Evolutionary conservation across 306 rosid genomes (phyloP), one percentile per base, ranked within the genome.

Genomic region (Pterocarpus santalinus): DNA sequence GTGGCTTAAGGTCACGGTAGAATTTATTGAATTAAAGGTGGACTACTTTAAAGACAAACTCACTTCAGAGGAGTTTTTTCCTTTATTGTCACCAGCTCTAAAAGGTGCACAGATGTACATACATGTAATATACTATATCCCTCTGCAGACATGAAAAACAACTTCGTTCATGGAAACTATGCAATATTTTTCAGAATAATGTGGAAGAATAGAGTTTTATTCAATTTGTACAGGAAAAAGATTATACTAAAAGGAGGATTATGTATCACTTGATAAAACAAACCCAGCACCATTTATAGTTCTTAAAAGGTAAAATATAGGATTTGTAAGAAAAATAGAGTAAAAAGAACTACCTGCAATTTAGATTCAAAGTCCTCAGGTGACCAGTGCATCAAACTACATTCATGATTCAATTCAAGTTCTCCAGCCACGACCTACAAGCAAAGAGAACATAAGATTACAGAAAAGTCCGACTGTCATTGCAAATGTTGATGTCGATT

Each of bases 361-460:
- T 94, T 92, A 69, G 98, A 88, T 85, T 94, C 98, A 41, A 94
- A 94, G 83, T 92, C 97, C 86, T 91, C 97, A 0, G 97, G 94
- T 32, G 98, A 94, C 97, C 98, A 94, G 80, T 94, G 90, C 90
- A 94, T 89, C 79, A 94, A 79, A 89, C 88, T 91, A 82, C 94
- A 94, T 79, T 90, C 97, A 55, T 91, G 97, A 83, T 92, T 94
- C 80, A 91, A 79, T 89, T 92, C 97, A 60, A 94, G 95, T 88
- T 94, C 98, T 86, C 98, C 98, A 72, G 98, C 97, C 67, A 94
- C 97, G 69, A 94, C 97, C 98, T 94, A 83, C 81, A 81, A 73
- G 56, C 61, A 79, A 82, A 78, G 76, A 64, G 61, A 74, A 17
- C 65, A 12, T 53, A 75, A 8, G 38, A 15, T 79, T 56, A 77